Base-by-base conservation (phyloP, 75 land plant species). In the Azolla pinnata region DNA sequence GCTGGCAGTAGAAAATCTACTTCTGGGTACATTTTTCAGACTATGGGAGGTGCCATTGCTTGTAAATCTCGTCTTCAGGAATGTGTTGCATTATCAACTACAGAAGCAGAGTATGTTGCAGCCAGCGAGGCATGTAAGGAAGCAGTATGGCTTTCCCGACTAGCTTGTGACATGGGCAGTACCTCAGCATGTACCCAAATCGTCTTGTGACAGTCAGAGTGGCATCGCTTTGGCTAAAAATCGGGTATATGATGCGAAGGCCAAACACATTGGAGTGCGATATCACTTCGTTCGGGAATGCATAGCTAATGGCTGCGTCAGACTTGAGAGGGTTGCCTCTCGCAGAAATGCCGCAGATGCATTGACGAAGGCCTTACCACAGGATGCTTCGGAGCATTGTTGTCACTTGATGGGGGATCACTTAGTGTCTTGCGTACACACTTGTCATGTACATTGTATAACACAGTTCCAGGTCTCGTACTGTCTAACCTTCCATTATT, bases 201-300 rank as follows among this genome's bases (percentile, higher is more conserved):
- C 12, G 12, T 35, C 5, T 35, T 35, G 24, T 59, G 61, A 59
- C 19, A 61, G 26, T 61, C 64, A 68, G 44, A 68, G 58, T 61
- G 63, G 47, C 2, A 60, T 61, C 4, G 46, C 25, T 16, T 42
- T 68, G 24, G 47, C 50, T 16, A 68, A 60, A 19, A 49, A 61
- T 34, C 57, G 19, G 0, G 33, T 54, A 74, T 67, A 51, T 66
- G 67, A 40, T 67, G n/a, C n/a, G n/a, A n/a, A n/a, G n/a, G n/a
- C n/a, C n/a, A n/a, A n/a, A n/a, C n/a, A n/a, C n/a, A n/a, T 73
- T 18, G 70, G 62, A 31, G 69, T 67, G 0, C 21, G 59, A 8
- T 68, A 40, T 44, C 56, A 68, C 31, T 51, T 51, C 12, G 20
- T 68, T 5, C n/a, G 12, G 12, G 40, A 35, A 5, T 35, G 5